Base-by-base conservation (phyloP, 148 eudicot species). In the Chenopodium berlandieri region DNA sequence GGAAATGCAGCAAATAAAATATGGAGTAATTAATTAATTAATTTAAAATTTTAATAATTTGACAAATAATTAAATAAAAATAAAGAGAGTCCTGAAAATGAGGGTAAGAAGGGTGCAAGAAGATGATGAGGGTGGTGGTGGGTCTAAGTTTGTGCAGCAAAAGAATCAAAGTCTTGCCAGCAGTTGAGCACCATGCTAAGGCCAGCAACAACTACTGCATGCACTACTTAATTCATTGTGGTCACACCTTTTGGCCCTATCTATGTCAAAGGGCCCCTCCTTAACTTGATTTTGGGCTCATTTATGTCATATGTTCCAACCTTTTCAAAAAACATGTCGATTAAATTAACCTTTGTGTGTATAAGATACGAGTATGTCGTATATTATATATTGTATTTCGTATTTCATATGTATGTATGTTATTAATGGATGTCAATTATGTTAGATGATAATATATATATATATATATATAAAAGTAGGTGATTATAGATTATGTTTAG, bases 231-330 rank as follows among this genome's bases (percentile, higher is more conserved):
- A 62, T 83, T 83, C 67, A 73, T 73, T 79, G 82, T 83, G 79
- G 85, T 83, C 82, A 83, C 85, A 56, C 85, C 13, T 54, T 67
- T 82, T 13, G 60, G 58, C 54, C 84, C 74, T 19, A 54, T 54
- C 65, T 23, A 10, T 4, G 7, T 37, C 10, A 11, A n/a, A 74
- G 46, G 70, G n/a, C 75, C 75, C 32, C 11, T 7, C 32, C 1
- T 25, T 19, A 34, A 17, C 8, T 56, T 82, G 48, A 66, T 71
- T 78, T 78, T 78, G 56, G 67, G 56, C 60, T 46, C 52, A 52
- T 67, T 75, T 67, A 54, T 54, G 12, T 1, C 34, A 54, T 25
- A 13, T 25, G 9, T 75, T 75, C 1, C 22, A 11, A 54, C 20
- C 4, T 75, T 23, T 52, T 62, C 1, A 2, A 16, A 54, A 56